Base-by-base conservation (phyloP, 1,139 yeast species). In the Yamadazyma aaseri region DNA sequence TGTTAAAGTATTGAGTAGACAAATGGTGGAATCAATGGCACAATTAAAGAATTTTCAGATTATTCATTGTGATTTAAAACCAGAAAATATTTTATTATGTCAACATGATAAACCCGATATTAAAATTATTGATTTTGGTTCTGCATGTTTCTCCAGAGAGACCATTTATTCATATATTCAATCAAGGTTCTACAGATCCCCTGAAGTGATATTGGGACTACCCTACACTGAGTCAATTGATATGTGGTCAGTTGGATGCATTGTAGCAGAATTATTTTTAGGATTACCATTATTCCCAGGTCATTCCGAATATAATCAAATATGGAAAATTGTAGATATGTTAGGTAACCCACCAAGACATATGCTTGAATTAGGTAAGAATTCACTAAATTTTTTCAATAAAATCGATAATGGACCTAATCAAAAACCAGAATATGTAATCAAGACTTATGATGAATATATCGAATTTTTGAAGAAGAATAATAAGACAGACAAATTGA, bases 191-290 rank as follows among this genome's bases (percentile, higher is more conserved):
- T 94, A 94, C 59, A 72, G 99, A 41, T 86, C 96, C 1, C 99
- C 99, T 0, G 99, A 92, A 56, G 96, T 92, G 13, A 78, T 92
- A 3, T 62, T 92, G 20, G 98, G 99, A 0, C 68, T 92, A 30
- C 96, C 96, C 4, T 85, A 84, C 50, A 85, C 96, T 0, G 81
- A 95, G 14, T 81, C 96, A 6, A 92, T 92, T 38, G 99, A 92
- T 58, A 89, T 92, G 90, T 92, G 99, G 99, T 89, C 97, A 2
- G 66, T 92, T 29, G 99, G 98, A 2, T 92, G 99, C 64, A 92
- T 94, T 35, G 83, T 90, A 22, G 97, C 96, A 1, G 99, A 92
- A 56, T 64, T 92, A 35, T 92, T 89, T 50, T 62, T 92, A 36
- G 99, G 99, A 1, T 69, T 92, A 37, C 99, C 99, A 1, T 71